Evolutionary conservation across 805 yeast species (phyloP).

Genomic region (Jamesozyma lodderae): DNA sequence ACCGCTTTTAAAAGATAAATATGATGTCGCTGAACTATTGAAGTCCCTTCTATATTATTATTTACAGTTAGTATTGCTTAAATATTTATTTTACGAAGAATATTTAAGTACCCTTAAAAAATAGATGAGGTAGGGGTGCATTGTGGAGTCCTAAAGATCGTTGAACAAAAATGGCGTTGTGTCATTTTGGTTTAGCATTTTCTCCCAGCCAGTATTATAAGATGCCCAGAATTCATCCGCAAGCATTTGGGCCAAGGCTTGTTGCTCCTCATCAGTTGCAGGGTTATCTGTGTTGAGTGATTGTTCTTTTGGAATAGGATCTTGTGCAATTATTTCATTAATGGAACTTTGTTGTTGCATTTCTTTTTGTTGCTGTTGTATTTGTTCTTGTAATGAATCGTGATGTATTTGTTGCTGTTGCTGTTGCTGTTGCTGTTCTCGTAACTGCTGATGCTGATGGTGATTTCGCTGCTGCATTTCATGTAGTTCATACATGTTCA

Average conservation of each 20-base stretch:
- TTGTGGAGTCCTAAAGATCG: too few relatives aligned
- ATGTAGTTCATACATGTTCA: neutral
- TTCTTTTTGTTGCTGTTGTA: neutral
- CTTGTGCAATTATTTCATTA: neutral
- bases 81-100: too few relatives aligned
- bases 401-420: neutral
- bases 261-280: neutral
- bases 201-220: conserved; percentile 19
- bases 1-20: too few relatives aligned
- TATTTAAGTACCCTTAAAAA: too few relatives aligned
- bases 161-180: too few relatives aligned
- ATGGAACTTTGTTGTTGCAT: neutral
- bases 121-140: too few relatives aligned
- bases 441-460: neutral
- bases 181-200: conserved; percentile 8
- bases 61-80: too few relatives aligned
- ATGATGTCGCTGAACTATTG: too few relatives aligned
- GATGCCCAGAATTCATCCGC: conserved; percentile 21
- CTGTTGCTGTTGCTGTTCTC: neutral
- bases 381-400: neutral
- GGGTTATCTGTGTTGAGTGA: neutral
- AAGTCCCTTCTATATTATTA: too few relatives aligned
- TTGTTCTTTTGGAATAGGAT: too few relatives aligned
- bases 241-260: conserved; percentile 9
- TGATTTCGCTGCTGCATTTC: neutral